Conservation (phyloP, 768 basidiomycete genomes). For the Saitozyma sp. region DNA sequence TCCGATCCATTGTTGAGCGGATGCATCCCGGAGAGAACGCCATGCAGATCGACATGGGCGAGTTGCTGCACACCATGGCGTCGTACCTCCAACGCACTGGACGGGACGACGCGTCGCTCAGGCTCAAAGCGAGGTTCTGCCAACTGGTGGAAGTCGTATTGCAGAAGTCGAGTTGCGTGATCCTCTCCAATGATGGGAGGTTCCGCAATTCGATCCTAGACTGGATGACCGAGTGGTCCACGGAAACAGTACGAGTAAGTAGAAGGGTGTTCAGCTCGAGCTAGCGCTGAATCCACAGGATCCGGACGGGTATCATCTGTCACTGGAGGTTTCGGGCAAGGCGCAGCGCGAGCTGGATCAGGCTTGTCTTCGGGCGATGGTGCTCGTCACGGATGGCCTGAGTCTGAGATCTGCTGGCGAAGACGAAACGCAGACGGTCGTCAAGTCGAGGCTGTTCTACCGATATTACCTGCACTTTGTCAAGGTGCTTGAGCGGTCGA, state of each 20-base stretch:
- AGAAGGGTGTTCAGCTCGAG: neutral
- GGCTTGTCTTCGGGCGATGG: slow-evolving; percentile 69
- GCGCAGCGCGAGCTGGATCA: slow-evolving; percentile 64
- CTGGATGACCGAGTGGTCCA: slow-evolving; percentile 76
- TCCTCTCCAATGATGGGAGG: slow-evolving; percentile 63
- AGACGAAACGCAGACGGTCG: slow-evolving; percentile 63
- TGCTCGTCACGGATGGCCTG: slow-evolving; percentile 73
- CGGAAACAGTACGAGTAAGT: slow-evolving; percentile 60
- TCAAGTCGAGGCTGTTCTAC: slow-evolving; percentile 74
- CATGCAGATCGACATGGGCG: slow-evolving; percentile 56
- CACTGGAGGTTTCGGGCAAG: slow-evolving; percentile 9
- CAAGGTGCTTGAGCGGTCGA: slow-evolving; percentile 21
- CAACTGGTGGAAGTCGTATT: slow-evolving; percentile 68
- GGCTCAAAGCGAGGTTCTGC: slow-evolving; percentile 76
- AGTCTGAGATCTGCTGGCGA: slow-evolving; percentile 65
- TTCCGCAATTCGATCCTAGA: slow-evolving; percentile 73
- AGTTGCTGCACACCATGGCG: slow-evolving; percentile 59
- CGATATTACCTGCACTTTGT: slow-evolving; percentile 68
- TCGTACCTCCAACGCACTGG: slow-evolving; percentile 66
- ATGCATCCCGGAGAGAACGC: slow-evolving; percentile 60
- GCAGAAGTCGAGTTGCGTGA: slow-evolving; percentile 63
- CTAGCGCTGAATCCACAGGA: slow-evolving; percentile 7
- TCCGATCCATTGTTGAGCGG: slow-evolving; percentile 78
- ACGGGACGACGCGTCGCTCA: slow-evolving; percentile 59
- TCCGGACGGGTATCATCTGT: neutral